These are phyloP conservation scores for Kluyveromyces wickerhamii DNA, from an alignment of 805 yeast species.

Conservation along the genomic window DNA sequence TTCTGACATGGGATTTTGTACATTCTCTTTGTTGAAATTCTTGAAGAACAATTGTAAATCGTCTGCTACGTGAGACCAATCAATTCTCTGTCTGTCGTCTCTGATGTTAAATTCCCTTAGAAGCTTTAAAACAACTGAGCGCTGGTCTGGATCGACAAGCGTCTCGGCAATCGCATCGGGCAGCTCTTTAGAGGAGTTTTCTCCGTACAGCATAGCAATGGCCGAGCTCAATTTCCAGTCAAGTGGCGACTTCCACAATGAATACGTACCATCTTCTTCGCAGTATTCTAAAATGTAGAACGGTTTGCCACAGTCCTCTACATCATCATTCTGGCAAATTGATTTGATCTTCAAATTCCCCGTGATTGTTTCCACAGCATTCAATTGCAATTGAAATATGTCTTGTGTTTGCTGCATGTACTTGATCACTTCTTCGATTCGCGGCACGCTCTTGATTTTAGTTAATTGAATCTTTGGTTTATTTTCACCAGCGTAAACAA, in stretches of 20 bases:
- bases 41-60: neutral
- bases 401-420: constrained; percentile 23
- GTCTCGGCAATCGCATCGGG: neutral
- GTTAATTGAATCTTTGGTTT: constrained; percentile 21
- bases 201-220: constrained; percentile 13
- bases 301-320: constrained; percentile 12
- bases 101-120: neutral
- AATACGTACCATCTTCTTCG: constrained; percentile 13
- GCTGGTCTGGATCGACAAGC: neutral
- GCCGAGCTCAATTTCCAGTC: constrained; percentile 20
- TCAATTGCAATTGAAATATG: constrained; percentile 19
- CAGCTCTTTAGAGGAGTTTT: neutral
- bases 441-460: constrained; percentile 13
- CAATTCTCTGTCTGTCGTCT: neutral
- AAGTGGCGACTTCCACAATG: constrained; percentile 24
- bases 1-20: no score
- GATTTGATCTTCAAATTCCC: constrained; percentile 23
- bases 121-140: neutral
- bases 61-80: neutral
- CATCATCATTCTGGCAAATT: constrained; percentile 10
- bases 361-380: constrained; percentile 21
- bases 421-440: constrained; percentile 9
- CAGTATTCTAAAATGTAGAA: constrained; percentile 24
- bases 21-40: neutral
- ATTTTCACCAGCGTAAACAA: constrained; percentile 22